Evolutionary conservation across 805 yeast genomes (phyloP), one percentile per base, ranked within the genome.

Genomic region (Komagataella mondaviorum): DNA sequence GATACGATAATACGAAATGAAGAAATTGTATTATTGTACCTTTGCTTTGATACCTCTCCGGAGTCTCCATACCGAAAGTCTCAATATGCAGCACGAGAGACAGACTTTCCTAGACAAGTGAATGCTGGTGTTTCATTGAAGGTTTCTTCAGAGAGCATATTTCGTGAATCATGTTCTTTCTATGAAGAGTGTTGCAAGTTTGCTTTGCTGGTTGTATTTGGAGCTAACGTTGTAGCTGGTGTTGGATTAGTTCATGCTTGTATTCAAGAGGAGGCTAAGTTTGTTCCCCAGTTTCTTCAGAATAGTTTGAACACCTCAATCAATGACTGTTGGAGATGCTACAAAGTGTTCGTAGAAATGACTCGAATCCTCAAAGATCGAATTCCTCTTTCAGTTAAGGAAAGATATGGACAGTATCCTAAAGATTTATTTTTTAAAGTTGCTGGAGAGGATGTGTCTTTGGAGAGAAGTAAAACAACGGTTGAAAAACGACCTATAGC

Each of bases 1-100:
- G 82, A 71, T 54, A 63, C 64, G 14, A 67, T 78, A 36, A 65
- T 70, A 10, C 68, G 59, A 62, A 67, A 68, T 47, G 85, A 72
- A 52, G 79, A 67, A 59, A 61, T 68, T 57, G 63, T 70, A 52
- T 67, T 71, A 50, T 77, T 70, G 55, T 67, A 70, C 1, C 54
- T 71, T 6, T 75, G 76, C 56, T 80, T 72, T 57, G 83, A 78
- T 56, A 66, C 77, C 49, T 64, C 65, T 0, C 65, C 71, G 5
- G 63, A 64, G 16, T 66, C 70, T 16, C 78, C 79, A 3, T 72
- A 73, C 54, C 60, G 53, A 49, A 16, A 58, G 4, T 56, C 61
- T 16, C 39, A 30, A 30, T 14, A 30, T 2, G 39, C 39, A 30
- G 44, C 62, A n/a, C 54, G 52, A 24, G 63, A 57, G 1, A 46